These are phyloP conservation scores for Ogataea kodamae DNA, from an alignment of 805 yeast species.

Conservation along the genomic window DNA sequence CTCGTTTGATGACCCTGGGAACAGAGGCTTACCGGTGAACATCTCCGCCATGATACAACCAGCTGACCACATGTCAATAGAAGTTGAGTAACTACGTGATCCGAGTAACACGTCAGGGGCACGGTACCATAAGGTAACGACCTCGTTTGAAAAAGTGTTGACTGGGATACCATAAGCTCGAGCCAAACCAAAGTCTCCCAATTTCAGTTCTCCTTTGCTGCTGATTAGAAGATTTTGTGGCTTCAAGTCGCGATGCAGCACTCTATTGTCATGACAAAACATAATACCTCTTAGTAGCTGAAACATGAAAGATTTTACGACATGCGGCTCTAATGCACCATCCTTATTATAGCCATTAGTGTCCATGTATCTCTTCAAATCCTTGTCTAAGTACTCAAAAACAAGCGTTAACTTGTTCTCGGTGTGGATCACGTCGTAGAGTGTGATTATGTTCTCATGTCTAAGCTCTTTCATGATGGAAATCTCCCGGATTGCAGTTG, in stretches of 20 bases:
- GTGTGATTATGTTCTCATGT: conserved; percentile 86
- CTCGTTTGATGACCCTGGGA: conserved; percentile 94
- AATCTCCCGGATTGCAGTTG: conserved; percentile 95
- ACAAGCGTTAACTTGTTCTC: conserved; percentile 93
- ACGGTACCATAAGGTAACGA: conserved; percentile 96
- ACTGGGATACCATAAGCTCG: conserved; percentile 98
- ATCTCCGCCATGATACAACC: conserved; percentile 98
- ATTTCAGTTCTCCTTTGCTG: conserved; percentile 83
- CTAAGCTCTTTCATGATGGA: conserved; percentile 92
- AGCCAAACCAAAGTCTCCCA: conserved; percentile 96
- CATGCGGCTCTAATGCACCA: conserved; percentile 68
- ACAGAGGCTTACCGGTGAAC: conserved; percentile 96
- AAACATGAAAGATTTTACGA: conserved; percentile 89
- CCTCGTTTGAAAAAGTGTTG: conserved; percentile 95
- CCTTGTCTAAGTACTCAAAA: conserved; percentile 90
- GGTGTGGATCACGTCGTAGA: conserved; percentile 94
- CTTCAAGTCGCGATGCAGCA: conserved; percentile 83
- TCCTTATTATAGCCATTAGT: conserved; percentile 54
- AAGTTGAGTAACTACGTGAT: conserved; percentile 91
- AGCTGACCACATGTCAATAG: conserved; percentile 98
- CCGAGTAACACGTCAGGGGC: conserved; percentile 97
- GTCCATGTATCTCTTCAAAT: conserved; percentile 93
- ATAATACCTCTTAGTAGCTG: conserved; percentile 86
- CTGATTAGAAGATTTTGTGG: conserved; percentile 93
- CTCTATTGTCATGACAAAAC: conserved; percentile 82